Evolutionary conservation across 2,329 filamentous ascomycete genomes (phyloP), one percentile per base, ranked within the genome.

Genomic region (Lojkania enalia): DNA sequence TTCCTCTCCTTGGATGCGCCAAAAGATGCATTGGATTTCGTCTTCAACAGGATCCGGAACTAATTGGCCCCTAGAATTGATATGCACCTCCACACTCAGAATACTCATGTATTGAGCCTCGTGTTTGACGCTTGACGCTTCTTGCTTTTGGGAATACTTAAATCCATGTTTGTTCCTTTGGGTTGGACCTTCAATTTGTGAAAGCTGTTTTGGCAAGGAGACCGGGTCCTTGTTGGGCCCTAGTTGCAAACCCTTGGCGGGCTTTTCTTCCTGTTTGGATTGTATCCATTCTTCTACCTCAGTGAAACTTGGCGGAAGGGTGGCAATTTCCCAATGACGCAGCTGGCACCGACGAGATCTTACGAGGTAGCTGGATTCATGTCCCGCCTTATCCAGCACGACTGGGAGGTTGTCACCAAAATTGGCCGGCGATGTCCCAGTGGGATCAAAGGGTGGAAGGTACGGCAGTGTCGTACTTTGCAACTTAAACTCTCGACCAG

Each of bases 81-180:
- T 86, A 64, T 99, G 92, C 3, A 97, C 74, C 65, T 99, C 94
- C 5, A 99, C 71, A 55, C 90, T 95, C 88, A 99, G 91, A 14
- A 87, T 90, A 56, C 88, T 96, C 94, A 99, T 97, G 66, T 96
- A 95, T 57, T 94, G 88, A 2, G 83, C 84, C 66, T 95, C 89
- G 54, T 92, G 88, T 60, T 89, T 82, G 14, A 95, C 84, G 54
- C 84, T 90, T 0, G 85, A 87, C 1, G 85, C 85, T 54, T 84
- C 82, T 49, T 80, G 78, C 61, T 85, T 88, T 55, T 91, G 90
- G 0, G 87, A 90, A 66, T 88, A 95, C 64, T 91, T 94, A 74
- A 91, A 92, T 0, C 87, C 89, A 63, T 92, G 79, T 49, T 82
- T 85, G 58, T 89, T 88, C 63, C 80, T 87, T 40, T 92, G 91